A percentile compares a stretch with the other conserved stretches of the same genome.
These are phyloP conservation scores for Quillaja saponaria DNA, from an alignment of 306 rosid genomes.

Conservation along the genomic window DNA sequence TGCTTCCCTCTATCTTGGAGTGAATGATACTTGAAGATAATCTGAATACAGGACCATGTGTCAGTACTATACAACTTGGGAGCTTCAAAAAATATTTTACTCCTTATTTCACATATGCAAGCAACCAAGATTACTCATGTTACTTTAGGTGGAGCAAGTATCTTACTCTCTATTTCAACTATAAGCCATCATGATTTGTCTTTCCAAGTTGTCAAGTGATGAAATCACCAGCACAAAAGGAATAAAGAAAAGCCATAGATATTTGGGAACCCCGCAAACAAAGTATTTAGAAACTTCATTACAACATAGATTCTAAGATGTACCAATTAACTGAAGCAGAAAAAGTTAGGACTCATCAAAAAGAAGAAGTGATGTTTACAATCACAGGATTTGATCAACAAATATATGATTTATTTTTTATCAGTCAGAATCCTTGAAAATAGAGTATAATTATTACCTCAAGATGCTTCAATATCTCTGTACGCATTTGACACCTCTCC, in stretches of 20 bases:
- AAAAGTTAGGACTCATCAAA: conserved; percentile 3
- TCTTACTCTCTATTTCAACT: background rate
- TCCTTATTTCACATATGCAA: too few relatives aligned
- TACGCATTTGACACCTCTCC: conserved; percentile 46
- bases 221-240: too few relatives aligned
- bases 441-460: conserved; percentile 9
- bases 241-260: too few relatives aligned
- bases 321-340: background rate
- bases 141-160: conserved; percentile 2
- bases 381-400: conserved; percentile 3
- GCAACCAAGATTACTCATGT: too few relatives aligned
- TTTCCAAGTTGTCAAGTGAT: too few relatives aligned
- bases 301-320: conserved; percentile 2
- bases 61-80: background rate
- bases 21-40: conserved; percentile 12
- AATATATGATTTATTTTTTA: conserved; percentile 1
- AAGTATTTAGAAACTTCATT: background rate
- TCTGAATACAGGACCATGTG: background rate
- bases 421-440: background rate
- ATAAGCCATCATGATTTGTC: too few relatives aligned
- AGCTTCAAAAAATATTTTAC: conserved; percentile 5
- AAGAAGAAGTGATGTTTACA: background rate
- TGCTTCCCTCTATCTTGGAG: conserved; percentile 16
- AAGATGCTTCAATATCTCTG: conserved; percentile 26
- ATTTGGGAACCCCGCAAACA: too few relatives aligned